Evolutionary conservation across 2,329 filamentous ascomycete genomes (phyloP).

Genomic region (Neonectria punicea): DNA sequence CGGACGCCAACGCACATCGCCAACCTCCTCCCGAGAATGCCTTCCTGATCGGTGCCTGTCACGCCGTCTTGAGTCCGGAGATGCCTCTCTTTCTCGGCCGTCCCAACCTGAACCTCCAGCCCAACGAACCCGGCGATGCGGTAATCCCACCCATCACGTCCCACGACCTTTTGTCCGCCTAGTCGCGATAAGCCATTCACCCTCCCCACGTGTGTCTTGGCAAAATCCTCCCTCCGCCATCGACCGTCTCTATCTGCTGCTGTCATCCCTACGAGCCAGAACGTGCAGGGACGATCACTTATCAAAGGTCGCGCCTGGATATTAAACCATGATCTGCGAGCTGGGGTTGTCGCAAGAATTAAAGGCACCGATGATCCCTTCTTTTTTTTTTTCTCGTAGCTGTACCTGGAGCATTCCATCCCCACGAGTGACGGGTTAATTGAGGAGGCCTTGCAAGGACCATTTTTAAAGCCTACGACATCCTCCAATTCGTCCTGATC

Average conservation of each 20-base stretch:
- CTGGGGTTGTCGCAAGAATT: conserved; percentile 23
- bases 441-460: neutral
- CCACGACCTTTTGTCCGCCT: conserved; percentile 8
- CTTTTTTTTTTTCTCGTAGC: neutral
- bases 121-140: neutral
- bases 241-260: neutral
- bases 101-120: neutral
- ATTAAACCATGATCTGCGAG: conserved; percentile 3
- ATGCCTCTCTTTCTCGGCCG: conserved; percentile 2
- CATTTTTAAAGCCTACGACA: neutral
- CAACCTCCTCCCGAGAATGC: neutral
- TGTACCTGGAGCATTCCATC: conserved; percentile 4
- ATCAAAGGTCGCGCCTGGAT: neutral
- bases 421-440: neutral
- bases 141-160: conserved; percentile 14
- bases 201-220: conserved; percentile 43
- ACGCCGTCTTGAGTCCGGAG: neutral
- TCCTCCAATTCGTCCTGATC: conserved; percentile 5
- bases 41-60: conserved; percentile 5
- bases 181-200: conserved; percentile 38
- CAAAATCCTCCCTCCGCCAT: conserved; percentile 18
- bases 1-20: neutral
- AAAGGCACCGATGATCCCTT: conserved; percentile 30
- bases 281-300: conserved; percentile 24
- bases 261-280: conserved; percentile 20